Conservation (phyloP, 441 rosid genomes). For the Erysimum cheiri region DNA sequence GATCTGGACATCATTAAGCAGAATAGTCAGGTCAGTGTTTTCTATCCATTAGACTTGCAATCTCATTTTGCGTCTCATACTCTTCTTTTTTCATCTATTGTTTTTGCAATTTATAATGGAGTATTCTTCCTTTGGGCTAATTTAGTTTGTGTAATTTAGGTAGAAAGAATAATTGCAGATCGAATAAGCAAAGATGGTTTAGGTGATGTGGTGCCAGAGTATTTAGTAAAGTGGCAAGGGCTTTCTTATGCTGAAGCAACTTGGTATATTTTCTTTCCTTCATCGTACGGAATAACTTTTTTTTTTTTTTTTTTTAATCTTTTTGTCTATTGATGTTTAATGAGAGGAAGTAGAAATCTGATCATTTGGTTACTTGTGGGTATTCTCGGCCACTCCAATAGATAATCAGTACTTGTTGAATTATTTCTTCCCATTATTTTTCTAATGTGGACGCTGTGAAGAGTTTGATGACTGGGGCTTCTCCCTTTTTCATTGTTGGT, state of each 20-base stretch:
- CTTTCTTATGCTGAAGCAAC: slow-evolving; percentile 99
- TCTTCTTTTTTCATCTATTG: slow-evolving; percentile 17
- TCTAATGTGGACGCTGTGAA: not conserved
- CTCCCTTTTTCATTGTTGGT: not conserved
- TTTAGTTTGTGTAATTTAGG: slow-evolving; percentile 58
- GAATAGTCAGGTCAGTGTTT: slow-evolving; percentile 82
- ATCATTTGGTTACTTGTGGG: slow-evolving; percentile 16
- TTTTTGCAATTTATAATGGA: slow-evolving; percentile 26
- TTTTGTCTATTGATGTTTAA: not conserved
- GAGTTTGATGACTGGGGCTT: slow-evolving; percentile 13
- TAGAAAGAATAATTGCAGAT: slow-evolving; percentile 91
- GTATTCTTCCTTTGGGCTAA: slow-evolving; percentile 31
- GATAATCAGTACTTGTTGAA: slow-evolving; percentile 9
- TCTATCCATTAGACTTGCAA: slow-evolving; percentile 19
- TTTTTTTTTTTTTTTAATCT: not conserved
- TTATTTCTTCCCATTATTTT: not conserved
- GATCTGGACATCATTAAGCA: slow-evolving; percentile 98
- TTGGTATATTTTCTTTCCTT: slow-evolving; percentile 59
- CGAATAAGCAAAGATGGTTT: slow-evolving; percentile 77
- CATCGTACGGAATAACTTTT: slow-evolving; percentile 4
- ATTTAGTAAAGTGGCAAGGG: slow-evolving; percentile 99
- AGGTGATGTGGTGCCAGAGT: slow-evolving; percentile 87
- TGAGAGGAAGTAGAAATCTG: slow-evolving; percentile 11
- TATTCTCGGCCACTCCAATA: slow-evolving; percentile 1
- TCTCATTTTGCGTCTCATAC: slow-evolving; percentile 22